phyloP scores from a whole-genome alignment of 331 rosid species.

The Pyracantha coccinea region DNA sequence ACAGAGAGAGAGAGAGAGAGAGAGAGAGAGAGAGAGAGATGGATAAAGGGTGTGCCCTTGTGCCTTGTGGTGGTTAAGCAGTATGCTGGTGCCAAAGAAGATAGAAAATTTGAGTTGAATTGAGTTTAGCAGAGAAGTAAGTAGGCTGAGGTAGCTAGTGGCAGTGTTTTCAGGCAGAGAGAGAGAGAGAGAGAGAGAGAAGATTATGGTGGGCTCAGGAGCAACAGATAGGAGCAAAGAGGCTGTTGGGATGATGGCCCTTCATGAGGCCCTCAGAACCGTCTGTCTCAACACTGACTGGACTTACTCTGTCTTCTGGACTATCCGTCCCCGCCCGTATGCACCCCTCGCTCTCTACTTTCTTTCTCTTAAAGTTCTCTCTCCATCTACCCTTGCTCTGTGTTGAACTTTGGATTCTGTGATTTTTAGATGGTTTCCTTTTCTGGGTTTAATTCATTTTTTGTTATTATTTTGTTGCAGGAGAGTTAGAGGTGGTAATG shows the following conservation, averaged over 20 bases:
- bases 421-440: conserved; percentile 23
- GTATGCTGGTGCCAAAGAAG: conserved; percentile 17
- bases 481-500: conserved; percentile 94
- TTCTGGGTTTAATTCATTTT: conserved; percentile 9
- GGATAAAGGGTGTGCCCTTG: conserved; percentile 27
- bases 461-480: conserved; percentile 32
- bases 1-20: not conserved
- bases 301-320: conserved; percentile 99
- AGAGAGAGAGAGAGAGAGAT: not conserved
- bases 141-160: not conserved
- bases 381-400: not conserved
- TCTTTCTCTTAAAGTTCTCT: not conserved
- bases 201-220: conserved; percentile 92
- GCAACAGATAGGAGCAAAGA: conserved; percentile 97
- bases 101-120: not conserved
- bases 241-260: conserved; percentile 99
- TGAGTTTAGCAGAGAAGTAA: not conserved
- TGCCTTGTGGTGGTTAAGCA: conserved; percentile 35
- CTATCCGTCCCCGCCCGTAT: conserved; percentile 99
- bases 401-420: not conserved
- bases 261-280: conserved; percentile 99
- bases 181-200: conserved; percentile 31
- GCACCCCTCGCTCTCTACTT: not conserved
- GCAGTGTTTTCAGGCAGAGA: conserved; percentile 6
- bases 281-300: conserved; percentile 97